Evolutionary conservation across 345 rosid species (phyloP).

Genomic region (Iberis pinnata): DNA sequence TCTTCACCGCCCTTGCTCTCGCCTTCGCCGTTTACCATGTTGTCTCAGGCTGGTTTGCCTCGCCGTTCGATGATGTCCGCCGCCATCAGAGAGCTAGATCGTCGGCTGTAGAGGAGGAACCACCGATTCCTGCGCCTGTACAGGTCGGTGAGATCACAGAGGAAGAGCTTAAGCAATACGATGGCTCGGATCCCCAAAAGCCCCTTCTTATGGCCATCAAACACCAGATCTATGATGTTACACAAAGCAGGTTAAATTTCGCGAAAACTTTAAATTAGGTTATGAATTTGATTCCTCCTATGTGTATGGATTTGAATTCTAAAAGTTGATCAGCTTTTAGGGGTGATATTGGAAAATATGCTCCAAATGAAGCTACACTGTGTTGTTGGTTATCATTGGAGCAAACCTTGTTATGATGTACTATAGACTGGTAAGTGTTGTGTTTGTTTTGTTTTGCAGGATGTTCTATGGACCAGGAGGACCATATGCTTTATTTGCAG

Average conservation of each 20-base stretch:
- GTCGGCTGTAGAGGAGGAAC: conserved; percentile 42
- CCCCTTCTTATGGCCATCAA: conserved; percentile 98
- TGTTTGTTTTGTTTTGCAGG: conserved; percentile 39
- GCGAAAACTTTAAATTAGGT: neutral
- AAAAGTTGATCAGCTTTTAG: conserved; percentile 10
- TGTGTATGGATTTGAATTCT: neutral
- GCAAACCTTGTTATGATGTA: too few relatives aligned
- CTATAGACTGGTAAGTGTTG: neutral
- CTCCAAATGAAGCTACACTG: neutral
- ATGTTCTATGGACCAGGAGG: conserved; percentile 99
- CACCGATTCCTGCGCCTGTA: conserved; percentile 79
- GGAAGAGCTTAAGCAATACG: conserved; percentile 77
- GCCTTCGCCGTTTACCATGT: conserved; percentile 63
- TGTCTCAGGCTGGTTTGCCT: conserved; percentile 52
- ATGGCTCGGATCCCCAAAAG: conserved; percentile 72
- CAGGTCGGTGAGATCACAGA: conserved; percentile 84
- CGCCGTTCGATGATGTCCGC: conserved; percentile 38
- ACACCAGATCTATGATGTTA: conserved; percentile 98
- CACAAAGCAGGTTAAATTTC: conserved; percentile 71
- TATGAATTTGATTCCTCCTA: neutral
- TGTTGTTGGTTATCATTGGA: conserved; percentile 5
- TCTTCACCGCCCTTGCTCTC: conserved; percentile 71
- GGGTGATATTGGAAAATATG: neutral
- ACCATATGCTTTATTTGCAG: conserved; percentile 91
- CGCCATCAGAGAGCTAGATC: conserved; percentile 42